Percentiles rank a stretch among this genome's conserved stretches.
These are phyloP conservation scores for Nicotiana benthamiana DNA, from an alignment of 257 asterid genomes.

Conservation along the genomic window DNA sequence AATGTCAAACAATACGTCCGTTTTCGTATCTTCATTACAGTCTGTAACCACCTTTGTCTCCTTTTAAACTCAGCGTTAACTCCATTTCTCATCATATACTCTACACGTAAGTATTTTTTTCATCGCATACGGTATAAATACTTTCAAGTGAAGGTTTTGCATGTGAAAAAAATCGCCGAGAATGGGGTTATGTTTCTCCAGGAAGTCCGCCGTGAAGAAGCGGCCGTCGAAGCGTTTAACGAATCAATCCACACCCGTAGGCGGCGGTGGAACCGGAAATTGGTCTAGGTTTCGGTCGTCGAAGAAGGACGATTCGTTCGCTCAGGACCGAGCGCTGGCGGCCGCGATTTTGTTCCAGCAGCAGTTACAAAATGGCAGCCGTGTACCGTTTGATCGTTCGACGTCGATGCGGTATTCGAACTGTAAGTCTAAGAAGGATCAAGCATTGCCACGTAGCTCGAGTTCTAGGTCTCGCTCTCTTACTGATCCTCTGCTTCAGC, in stretches of 20 bases:
- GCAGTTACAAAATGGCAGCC: constrained; percentile 56
- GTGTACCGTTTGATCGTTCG: constrained; percentile 59
- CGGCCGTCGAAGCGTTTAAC: constrained; percentile 39
- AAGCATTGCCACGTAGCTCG: constrained; percentile 64
- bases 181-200: too few species aligned
- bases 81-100: too few species aligned
- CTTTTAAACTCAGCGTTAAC: too few species aligned
- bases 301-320: constrained; percentile 52
- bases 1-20: too few species aligned
- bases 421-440: constrained; percentile 39
- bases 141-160: neutral
- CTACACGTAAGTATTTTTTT: too few species aligned
- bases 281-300: constrained; percentile 63
- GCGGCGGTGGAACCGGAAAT: constrained; percentile 36
- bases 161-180: constrained; percentile 4
- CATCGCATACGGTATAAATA: neutral
- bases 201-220: constrained; percentile 38
- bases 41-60: too few species aligned
- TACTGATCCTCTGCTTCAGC: constrained; percentile 76
- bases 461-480: constrained; percentile 81
- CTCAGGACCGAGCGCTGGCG: constrained; percentile 73
- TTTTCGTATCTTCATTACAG: too few species aligned
- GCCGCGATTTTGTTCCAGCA: constrained; percentile 87
- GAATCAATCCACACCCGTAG: constrained; percentile 31
- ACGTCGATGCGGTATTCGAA: constrained; percentile 60